Evolutionary conservation across 2,329 filamentous ascomycete genomes (phyloP).

Genomic region (Monilinia polystroma): DNA sequence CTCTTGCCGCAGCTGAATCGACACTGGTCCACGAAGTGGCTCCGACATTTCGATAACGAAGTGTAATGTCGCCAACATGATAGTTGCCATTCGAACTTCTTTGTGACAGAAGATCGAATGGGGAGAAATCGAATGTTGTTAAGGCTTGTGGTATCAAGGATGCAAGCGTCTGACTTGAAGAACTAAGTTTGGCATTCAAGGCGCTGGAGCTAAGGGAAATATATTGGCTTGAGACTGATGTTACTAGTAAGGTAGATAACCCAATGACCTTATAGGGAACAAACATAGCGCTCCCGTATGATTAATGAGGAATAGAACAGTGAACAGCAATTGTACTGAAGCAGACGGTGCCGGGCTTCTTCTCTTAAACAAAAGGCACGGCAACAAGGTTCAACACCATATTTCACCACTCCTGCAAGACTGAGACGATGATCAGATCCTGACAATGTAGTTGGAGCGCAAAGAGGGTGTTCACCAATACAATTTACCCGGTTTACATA

Average conservation of each 20-base stretch:
- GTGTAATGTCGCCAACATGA: conserved; percentile 58
- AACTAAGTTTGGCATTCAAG: conserved; percentile 46
- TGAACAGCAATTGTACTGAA: background rate
- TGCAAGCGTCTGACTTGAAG: conserved; percentile 49
- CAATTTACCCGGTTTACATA: background rate
- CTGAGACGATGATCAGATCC: background rate
- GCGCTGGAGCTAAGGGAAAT: conserved; percentile 30
- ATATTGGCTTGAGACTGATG: conserved; percentile 16
- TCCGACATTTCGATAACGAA: conserved; percentile 50
- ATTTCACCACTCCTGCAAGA: background rate
- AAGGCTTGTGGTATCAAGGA: conserved; percentile 46
- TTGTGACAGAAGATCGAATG: conserved; percentile 49
- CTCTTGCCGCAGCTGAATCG: conserved; percentile 47
- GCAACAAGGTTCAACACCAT: background rate
- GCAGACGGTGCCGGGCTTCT: background rate
- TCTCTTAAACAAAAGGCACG: background rate
- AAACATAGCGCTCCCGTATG: background rate
- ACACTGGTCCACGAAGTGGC: conserved; percentile 46
- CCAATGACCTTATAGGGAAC: background rate
- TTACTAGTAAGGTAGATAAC: background rate
- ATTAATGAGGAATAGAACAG: background rate
- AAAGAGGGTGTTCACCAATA: background rate
- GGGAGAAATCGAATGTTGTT: conserved; percentile 54
- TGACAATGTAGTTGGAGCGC: conserved; percentile 3
- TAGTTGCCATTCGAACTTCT: conserved; percentile 54